A percentile compares a stretch with the other conserved stretches of the same genome.
Conservation (phyloP, 2,329 filamentous ascomycete species). For the Coniella vitis region DNA sequence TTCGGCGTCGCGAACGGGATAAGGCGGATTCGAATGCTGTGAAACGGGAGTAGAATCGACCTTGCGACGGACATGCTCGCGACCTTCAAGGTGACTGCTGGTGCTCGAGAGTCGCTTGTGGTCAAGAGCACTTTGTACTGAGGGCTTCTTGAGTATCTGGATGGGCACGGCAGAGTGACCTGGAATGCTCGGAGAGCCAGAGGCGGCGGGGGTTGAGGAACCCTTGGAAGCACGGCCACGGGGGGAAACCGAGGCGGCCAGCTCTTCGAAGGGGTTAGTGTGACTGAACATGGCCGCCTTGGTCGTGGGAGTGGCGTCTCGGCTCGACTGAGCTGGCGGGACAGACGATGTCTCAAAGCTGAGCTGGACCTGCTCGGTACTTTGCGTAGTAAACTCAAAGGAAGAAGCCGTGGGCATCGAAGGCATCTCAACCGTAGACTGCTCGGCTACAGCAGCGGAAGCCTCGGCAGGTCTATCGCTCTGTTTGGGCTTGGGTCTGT, state of each 20-base stretch:
- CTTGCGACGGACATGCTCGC: slow-evolving; percentile 26
- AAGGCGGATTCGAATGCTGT: slow-evolving; percentile 14
- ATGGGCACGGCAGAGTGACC: slow-evolving; percentile 19
- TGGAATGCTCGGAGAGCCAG: slow-evolving; percentile 36
- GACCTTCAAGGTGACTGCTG: slow-evolving; percentile 11
- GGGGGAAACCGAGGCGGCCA: slow-evolving; percentile 25
- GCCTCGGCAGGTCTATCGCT: slow-evolving; percentile 35
- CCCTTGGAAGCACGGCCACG: slow-evolving; percentile 23
- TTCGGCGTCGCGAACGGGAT: slow-evolving; percentile 12
- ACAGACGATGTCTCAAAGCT: slow-evolving; percentile 20
- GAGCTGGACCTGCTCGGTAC: slow-evolving; percentile 18
- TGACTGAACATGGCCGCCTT: slow-evolving; percentile 28
- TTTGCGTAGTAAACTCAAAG: slow-evolving; percentile 23
- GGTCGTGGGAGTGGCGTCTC: slow-evolving; percentile 22
- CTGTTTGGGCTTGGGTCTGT: slow-evolving; percentile 64
- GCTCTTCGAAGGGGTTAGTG: slow-evolving; percentile 36
- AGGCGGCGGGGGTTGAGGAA: slow-evolving; percentile 37
- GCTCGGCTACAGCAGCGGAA: slow-evolving; percentile 29
- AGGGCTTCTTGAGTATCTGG: slow-evolving; percentile 37
- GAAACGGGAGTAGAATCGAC: slow-evolving; percentile 28
- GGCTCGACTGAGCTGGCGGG: slow-evolving; percentile 19
- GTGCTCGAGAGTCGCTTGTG: slow-evolving; percentile 27
- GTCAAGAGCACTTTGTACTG: slow-evolving; percentile 32
- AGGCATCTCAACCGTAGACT: slow-evolving; percentile 32
- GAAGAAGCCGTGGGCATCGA: slow-evolving; percentile 14